These are phyloP conservation scores for Apophysomyces elegans DNA, from an alignment of 371 early-diverging fungal species.

Conservation along the genomic window DNA sequence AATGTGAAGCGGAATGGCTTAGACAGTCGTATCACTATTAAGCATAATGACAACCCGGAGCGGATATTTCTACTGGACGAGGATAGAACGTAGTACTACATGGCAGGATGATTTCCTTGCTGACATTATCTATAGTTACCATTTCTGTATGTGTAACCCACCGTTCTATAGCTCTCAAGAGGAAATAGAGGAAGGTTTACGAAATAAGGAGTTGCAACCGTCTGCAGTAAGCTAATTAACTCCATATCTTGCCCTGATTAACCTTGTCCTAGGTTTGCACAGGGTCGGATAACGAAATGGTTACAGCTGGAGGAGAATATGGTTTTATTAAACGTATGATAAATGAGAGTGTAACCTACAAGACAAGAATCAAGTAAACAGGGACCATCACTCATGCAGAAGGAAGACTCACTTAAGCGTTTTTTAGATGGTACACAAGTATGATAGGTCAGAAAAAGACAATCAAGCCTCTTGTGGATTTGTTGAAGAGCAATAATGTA, in stretches of 20 bases:
- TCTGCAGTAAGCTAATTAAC: conserved; percentile 41
- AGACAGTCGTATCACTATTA: conserved; percentile 44
- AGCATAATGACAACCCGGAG: conserved; percentile 34
- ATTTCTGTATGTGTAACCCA: conserved; percentile 78
- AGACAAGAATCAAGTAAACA: conserved; percentile 34
- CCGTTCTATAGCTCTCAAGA: conserved; percentile 65
- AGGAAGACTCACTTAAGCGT: neutral
- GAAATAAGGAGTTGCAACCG: conserved; percentile 50
- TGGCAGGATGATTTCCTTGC: neutral
- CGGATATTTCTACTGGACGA: conserved; percentile 37
- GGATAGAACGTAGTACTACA: conserved; percentile 7
- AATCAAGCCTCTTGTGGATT: conserved; percentile 38
- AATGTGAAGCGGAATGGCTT: conserved; percentile 62
- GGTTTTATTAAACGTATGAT: conserved; percentile 61
- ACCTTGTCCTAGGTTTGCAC: conserved; percentile 51
- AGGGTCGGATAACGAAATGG: conserved; percentile 62
- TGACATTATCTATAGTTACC: conserved; percentile 35
- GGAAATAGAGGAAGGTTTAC: conserved; percentile 45
- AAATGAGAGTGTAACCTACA: conserved; percentile 54
- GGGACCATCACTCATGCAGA: neutral
- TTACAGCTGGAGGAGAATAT: conserved; percentile 71
- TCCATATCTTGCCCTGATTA: neutral
- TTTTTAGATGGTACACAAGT: conserved; percentile 65
- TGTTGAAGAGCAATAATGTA: conserved; percentile 41
- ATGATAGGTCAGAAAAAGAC: conserved; percentile 64